Evolutionary conservation across 495 filamentous ascomycete species (phyloP), one percentile per base, ranked within the genome.

Genomic region (Bacidia rubella): DNA sequence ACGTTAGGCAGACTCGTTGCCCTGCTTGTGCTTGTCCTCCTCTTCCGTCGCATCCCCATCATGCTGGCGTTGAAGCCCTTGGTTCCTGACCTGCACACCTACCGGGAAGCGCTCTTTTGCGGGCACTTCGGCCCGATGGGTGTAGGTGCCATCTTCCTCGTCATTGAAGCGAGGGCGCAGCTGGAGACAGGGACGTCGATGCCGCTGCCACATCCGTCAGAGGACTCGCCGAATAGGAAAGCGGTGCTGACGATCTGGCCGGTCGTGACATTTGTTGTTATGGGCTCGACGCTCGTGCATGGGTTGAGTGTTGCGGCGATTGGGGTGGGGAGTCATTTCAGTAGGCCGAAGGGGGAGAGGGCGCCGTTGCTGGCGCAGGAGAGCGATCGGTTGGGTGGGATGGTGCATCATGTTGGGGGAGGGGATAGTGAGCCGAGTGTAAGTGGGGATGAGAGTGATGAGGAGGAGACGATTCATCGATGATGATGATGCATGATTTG

Each of bases 101-200:
- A 62, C 47, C 60, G 63, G 12, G 74, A 77, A 57, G 74, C 72
- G 0, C 61, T 77, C 3, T 77, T 75, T 60, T 65, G 62, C 51
- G 73, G 74, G 0, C 73, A 75, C 57, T 75, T 77, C 54, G 72
- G 71, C 1, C 71, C 72, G 38, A 77, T 77, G 68, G 74, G 74
- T 24, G 62, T 75, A 1, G 73, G 74, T 1, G 74, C 66, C 4
- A 49, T 75, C 11, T 77, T 75, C 59, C 65, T 77, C 10, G 67
- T 70, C 41, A 74, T 76, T 42, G 73, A 76, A 63, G 71, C 70
- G 1, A 60, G 69, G 15, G 72, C 65, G 1, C 59, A 72, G 48
- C 57, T 77, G 1, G 70, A 74, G 52, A 72, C 61, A 1, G 70
- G 57, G 12, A 62, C 61, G 0, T 64, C 64, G 2, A 4, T 62